phyloP scores from a whole-genome alignment of 495 filamentous ascomycete genomes.

The Baudoinia panamericana region DNA sequence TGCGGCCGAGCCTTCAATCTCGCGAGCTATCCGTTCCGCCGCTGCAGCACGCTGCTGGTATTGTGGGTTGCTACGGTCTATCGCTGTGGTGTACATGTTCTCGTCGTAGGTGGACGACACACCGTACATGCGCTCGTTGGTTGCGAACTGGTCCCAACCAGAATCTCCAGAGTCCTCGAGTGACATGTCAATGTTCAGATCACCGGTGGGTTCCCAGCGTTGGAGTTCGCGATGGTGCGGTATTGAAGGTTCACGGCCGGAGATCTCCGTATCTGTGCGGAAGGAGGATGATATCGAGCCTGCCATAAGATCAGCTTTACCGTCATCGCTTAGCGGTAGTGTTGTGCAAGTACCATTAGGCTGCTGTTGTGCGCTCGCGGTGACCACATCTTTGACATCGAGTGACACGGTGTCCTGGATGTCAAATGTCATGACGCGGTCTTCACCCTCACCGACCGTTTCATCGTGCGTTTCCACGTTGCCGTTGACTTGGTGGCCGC shows the following conservation, averaged over 20 bases:
- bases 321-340: background rate
- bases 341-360: slow-evolving; percentile 53
- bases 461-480: slow-evolving; percentile 36
- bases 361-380: slow-evolving; percentile 39
- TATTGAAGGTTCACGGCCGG: slow-evolving; percentile 46
- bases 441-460: slow-evolving; percentile 48
- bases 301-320: background rate
- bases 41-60: slow-evolving; percentile 64
- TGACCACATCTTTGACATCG: slow-evolving; percentile 42
- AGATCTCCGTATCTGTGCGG: slow-evolving; percentile 81
- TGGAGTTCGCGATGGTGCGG: slow-evolving; percentile 62
- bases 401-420: slow-evolving; percentile 62
- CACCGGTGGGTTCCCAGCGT: slow-evolving; percentile 65
- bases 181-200: slow-evolving; percentile 48
- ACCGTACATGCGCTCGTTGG: slow-evolving; percentile 77
- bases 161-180: slow-evolving; percentile 43
- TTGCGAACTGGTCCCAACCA: slow-evolving; percentile 87
- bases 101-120: slow-evolving; percentile 81
- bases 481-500: slow-evolving; percentile 44
- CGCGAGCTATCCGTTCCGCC: slow-evolving; percentile 72
- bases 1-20: slow-evolving; percentile 62
- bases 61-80: slow-evolving; percentile 67
- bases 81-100: slow-evolving; percentile 80
- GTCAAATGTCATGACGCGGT: slow-evolving; percentile 67
- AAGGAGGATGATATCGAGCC: slow-evolving; percentile 39